Conservation (phyloP, 2,329 filamentous ascomycete species). For the Dothidotthia symphoricarpi region DNA sequence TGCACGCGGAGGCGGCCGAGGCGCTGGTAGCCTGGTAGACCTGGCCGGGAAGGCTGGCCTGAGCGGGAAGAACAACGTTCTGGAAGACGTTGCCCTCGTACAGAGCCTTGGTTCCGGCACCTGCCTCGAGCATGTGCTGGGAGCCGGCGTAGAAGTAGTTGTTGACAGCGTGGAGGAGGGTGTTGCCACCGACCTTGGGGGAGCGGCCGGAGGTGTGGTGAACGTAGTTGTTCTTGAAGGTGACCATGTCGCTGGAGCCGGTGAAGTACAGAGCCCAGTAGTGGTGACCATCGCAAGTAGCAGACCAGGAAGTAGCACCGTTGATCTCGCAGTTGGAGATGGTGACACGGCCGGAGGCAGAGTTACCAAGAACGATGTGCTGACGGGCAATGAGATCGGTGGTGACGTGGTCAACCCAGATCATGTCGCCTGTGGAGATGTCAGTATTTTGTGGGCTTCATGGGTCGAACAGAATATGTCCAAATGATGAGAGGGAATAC, state of each 20-base stretch:
- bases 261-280: constrained; percentile 60
- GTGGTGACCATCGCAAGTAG: constrained; percentile 59
- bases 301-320: constrained; percentile 54
- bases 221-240: constrained; percentile 61
- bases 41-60: constrained; percentile 45
- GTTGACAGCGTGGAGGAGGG: constrained; percentile 61
- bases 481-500: no score
- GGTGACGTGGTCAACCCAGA: constrained; percentile 39
- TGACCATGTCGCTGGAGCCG: constrained; percentile 57
- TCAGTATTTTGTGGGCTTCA: not conserved
- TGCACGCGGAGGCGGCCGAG: constrained; percentile 45
- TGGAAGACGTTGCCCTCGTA: constrained; percentile 61
- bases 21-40: constrained; percentile 41
- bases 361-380: constrained; percentile 59
- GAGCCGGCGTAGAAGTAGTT: constrained; percentile 59
- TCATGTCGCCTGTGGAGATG: constrained; percentile 11
- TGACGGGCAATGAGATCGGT: constrained; percentile 60
- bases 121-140: constrained; percentile 59
- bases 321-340: constrained; percentile 62
- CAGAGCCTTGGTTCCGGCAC: constrained; percentile 45
- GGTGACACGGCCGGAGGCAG: constrained; percentile 55
- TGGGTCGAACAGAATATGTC: no score
- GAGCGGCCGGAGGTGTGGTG: constrained; percentile 58
- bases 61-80: constrained; percentile 47
- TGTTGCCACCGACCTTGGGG: constrained; percentile 57